Base-by-base conservation (phyloP, 805 yeast species). In the Ogataea glucozyma region DNA sequence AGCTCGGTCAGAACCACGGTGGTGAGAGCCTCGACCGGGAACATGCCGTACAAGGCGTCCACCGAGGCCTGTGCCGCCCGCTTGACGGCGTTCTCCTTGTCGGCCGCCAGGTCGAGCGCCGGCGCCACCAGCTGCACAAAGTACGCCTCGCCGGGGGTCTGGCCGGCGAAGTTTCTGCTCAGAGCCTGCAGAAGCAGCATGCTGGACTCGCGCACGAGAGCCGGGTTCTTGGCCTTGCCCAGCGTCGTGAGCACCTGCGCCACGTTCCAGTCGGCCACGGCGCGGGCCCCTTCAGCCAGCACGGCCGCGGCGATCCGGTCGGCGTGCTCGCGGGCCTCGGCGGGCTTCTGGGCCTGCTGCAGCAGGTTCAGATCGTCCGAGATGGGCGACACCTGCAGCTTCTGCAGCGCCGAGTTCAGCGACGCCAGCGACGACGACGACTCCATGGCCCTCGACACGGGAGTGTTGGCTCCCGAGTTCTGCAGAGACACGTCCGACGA, bases 11-110 rank as follows among this genome's bases (percentile, higher is more conserved):
- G 61, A 26, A 90, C 73, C 12, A 78, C 76, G n/a, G 88, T 72
- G 1, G 89, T 81, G 42, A 83, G 73, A 1, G 93, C 90, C 65
- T 88, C 95, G 12, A 76, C 70, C 33, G 95, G 89, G 69, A 76
- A 85, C 49, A 79, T 67, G 7, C 82, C 83, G 54, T 81, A 76
- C 29, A 89, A 67, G 13, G 88, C 67, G 57, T 86, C 93, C 31
- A 80, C 68, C 9, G 96, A 83, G 33, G 79, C 69, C 63, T 83
- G 88, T n/a, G 96, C 95, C 27, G 95, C 84, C 61, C 95, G 80
- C 62, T 81, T 81, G 33, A 91, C 93, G 37, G 82, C 77, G 61
- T 79, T 83, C 57, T 91, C 98, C 66, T 91, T 93, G 57, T 93
- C 98, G 37, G 91, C 81, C 44, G 79, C 72, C 30, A 81, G 70